Conservation (phyloP, 768 basidiomycete genomes). For the Xerocomellus amylosporus region DNA sequence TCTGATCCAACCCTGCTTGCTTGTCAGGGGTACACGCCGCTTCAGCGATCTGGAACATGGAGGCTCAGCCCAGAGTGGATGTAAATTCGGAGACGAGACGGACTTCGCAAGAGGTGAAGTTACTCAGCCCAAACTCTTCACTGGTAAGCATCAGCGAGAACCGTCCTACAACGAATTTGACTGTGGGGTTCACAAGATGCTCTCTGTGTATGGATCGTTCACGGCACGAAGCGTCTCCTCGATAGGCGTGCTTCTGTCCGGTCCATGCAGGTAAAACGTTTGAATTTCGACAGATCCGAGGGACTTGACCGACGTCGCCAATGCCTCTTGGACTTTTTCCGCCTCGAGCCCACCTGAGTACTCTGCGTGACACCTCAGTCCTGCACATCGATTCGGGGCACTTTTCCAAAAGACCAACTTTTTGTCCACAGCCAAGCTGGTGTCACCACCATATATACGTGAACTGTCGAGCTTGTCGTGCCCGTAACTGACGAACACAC, state of each 20-base stretch:
- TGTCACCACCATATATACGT: conserved; percentile 10
- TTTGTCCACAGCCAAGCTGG: conserved; percentile 19
- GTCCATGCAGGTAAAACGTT: conserved; percentile 28
- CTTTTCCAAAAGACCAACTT: conserved; percentile 7
- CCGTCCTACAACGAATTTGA: neutral
- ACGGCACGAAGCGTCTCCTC: conserved; percentile 46
- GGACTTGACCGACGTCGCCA: neutral
- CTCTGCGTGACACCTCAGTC: neutral
- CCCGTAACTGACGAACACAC: conserved; percentile 15
- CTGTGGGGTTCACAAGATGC: conserved; percentile 40
- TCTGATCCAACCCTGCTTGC: conserved; percentile 48
- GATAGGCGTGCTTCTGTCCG: conserved; percentile 43
- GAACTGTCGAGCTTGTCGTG: conserved; percentile 14
- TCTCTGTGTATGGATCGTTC: conserved; percentile 49
- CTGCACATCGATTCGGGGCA: neutral
- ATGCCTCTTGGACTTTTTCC: neutral
- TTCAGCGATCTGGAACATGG: conserved; percentile 38
- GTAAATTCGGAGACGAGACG: neutral
- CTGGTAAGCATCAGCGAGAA: neutral
- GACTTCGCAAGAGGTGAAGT: conserved; percentile 33
- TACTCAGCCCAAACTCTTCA: conserved; percentile 15
- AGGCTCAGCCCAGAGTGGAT: neutral
- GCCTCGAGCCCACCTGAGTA: conserved; percentile 27
- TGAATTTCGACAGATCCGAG: conserved; percentile 3
- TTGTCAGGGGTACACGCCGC: conserved; percentile 40